Percentiles rank a stretch among this genome's conserved stretches.
Conservation (phyloP, 2,329 filamentous ascomycete species). For the Mycosphaerella arachidis region DNA sequence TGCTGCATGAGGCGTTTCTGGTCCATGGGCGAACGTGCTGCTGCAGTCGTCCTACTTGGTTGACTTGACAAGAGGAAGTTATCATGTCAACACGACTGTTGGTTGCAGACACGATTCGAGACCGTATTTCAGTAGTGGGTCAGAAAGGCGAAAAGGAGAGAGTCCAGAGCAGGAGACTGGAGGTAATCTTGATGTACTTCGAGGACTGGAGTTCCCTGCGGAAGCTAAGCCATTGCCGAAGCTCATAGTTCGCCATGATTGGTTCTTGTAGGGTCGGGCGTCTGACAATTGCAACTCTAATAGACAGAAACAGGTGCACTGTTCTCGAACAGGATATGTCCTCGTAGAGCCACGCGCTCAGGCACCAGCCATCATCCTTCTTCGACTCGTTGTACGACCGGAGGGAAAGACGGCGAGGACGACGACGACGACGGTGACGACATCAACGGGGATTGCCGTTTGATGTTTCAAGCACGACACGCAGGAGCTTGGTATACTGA, state of each 20-base stretch:
- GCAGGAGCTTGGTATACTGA: background rate
- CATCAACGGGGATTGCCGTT: too few species aligned
- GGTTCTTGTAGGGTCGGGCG: background rate
- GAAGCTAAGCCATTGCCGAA: background rate
- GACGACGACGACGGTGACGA: too few species aligned
- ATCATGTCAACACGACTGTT: too few species aligned
- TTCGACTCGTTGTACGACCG: background rate
- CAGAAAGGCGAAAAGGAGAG: too few species aligned
- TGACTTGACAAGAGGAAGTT: too few species aligned
- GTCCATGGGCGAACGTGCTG: too few species aligned
- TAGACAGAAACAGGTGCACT: background rate
- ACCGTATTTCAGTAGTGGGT: too few species aligned
- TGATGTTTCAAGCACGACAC: background rate
- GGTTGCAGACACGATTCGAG: too few species aligned
- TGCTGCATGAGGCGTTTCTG: too few species aligned
- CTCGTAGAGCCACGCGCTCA: background rate
- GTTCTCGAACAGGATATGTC: background rate
- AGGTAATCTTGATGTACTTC: too few species aligned
- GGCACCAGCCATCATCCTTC: background rate
- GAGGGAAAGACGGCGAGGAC: background rate
- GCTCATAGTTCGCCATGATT: background rate
- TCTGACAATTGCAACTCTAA: background rate
- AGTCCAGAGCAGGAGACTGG: too few species aligned
- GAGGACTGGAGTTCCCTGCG: background rate
- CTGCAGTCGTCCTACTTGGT: too few species aligned